These are phyloP conservation scores for Aureoboletus auriporus DNA, from an alignment of 768 basidiomycete genomes.

Conservation along the genomic window DNA sequence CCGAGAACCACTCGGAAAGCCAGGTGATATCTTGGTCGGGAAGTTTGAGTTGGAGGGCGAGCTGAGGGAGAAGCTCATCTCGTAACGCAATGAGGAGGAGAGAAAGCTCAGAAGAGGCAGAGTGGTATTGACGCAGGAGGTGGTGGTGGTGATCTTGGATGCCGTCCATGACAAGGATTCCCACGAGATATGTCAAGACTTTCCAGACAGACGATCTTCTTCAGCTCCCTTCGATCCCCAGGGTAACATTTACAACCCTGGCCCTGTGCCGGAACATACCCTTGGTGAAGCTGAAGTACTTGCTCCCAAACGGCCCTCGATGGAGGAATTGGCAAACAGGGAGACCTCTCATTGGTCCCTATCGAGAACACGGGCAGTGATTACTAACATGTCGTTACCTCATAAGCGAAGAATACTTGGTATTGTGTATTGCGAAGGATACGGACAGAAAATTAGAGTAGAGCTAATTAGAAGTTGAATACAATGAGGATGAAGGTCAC, in stretches of 20 bases:
- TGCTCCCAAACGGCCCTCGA: no score
- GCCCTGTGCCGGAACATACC: constrained; percentile 39
- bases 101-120: constrained; percentile 43
- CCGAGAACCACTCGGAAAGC: constrained; percentile 60
- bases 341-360: no score
- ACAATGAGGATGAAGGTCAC: no score
- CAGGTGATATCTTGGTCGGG: constrained; percentile 42
- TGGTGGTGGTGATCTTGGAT: constrained; percentile 43
- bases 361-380: no score
- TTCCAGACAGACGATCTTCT: no score
- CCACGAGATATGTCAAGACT: constrained; percentile 4
- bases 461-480: no score
- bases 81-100: constrained; percentile 50
- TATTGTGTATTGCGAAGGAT: constrained; percentile 48
- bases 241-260: constrained; percentile 30
- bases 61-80: constrained; percentile 55
- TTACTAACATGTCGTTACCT: no score
- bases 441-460: no score
- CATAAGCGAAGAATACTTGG: constrained; percentile 8
- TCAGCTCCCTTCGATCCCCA: constrained; percentile 62
- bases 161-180: constrained; percentile 25
- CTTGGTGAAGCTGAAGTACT: constrained; percentile 63
- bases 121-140: constrained; percentile 47
- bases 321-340: no score
- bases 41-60: constrained; percentile 55